Base-by-base conservation (phyloP, 768 basidiomycete genomes). In the Leucocoprinus leucothites region DNA sequence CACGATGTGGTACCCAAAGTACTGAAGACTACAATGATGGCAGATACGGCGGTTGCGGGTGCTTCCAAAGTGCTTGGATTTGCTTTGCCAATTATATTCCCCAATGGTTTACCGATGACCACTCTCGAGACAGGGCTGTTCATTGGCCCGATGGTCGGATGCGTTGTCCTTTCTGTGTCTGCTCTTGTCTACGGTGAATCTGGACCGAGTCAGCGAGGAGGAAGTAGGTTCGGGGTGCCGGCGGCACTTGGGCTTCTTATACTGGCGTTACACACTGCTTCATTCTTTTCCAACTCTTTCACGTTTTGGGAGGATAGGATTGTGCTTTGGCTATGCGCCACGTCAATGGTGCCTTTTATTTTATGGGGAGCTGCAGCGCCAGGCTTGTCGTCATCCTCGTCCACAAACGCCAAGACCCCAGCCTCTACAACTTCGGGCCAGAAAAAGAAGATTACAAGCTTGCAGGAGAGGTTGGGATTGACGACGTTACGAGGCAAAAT, bases 221-320 rank as follows among this genome's bases (percentile, higher is more conserved):
- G 43, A 26, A n/a, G 84, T 0, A 91, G 84, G 66, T 3, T 38
- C 16, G 14, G 38, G 9, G 11, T n/a, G n/a, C 9, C 38, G 14
- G 63, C 65, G 21, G 74, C 76, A 34, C 70, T 87, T 55, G 9
- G 63, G 65, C 8, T 67, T 70, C 0, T 89, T 36, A 70, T 84
- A 31, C 77, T 88, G 52, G 53, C 83, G 53, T 73, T 93, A 2
- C 94, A 98, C 63, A 70, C 86, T 1, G 51, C 88, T 3, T 75
- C 87, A 6, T 96, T 96, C 70, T 81, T 87, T 14, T 96, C 94
- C 22, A 98, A 98, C 74, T 97, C 94, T 0, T 96, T 92, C 75
- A 92, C 91, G n/a, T 82, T 98, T 68, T 98, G 94, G 94, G 97
- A 99, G 79, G 95, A 98, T 67, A 81, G 81, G 28, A 75, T 91